A percentile compares a stretch with the other conserved stretches of the same genome.
Conservation (phyloP, 805 yeast species). For the Metschnikowia similis region DNA sequence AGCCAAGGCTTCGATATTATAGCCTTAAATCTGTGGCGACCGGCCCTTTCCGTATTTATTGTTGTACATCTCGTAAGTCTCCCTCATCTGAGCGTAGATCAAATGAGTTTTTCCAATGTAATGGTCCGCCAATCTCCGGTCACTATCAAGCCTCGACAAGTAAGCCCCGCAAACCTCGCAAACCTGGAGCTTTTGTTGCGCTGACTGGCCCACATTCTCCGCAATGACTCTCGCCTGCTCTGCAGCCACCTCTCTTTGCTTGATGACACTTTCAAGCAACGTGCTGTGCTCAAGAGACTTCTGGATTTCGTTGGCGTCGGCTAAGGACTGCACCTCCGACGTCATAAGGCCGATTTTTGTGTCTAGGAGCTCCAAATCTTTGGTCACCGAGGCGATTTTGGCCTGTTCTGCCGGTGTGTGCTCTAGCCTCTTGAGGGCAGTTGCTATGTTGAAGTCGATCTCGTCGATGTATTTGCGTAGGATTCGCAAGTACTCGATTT, state of each 20-base stretch:
- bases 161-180: conserved; percentile 90
- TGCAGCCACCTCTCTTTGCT: conserved; percentile 49
- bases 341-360: conserved; percentile 59
- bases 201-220: conserved; percentile 76
- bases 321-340: conserved; percentile 58
- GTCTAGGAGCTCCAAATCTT: conserved; percentile 58
- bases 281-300: conserved; percentile 44
- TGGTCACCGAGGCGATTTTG: conserved; percentile 50
- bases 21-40: background rate
- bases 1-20: background rate
- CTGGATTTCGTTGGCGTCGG: conserved; percentile 45
- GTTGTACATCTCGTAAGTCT: conserved; percentile 41
- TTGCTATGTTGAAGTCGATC: conserved; percentile 59
- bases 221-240: conserved; percentile 55
- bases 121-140: conserved; percentile 84
- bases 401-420: conserved; percentile 72
- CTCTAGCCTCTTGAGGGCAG: conserved; percentile 61
- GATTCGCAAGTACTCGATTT: conserved; percentile 44
- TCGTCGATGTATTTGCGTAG: conserved; percentile 59
- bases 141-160: conserved; percentile 79
- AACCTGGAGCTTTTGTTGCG: conserved; percentile 86
- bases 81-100: conserved; percentile 75
- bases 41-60: conserved; percentile 9
- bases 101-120: conserved; percentile 83
- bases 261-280: conserved; percentile 41